Conservation (phyloP, 2,329 filamentous ascomycete species). For the Ambrosiella xylebori region DNA sequence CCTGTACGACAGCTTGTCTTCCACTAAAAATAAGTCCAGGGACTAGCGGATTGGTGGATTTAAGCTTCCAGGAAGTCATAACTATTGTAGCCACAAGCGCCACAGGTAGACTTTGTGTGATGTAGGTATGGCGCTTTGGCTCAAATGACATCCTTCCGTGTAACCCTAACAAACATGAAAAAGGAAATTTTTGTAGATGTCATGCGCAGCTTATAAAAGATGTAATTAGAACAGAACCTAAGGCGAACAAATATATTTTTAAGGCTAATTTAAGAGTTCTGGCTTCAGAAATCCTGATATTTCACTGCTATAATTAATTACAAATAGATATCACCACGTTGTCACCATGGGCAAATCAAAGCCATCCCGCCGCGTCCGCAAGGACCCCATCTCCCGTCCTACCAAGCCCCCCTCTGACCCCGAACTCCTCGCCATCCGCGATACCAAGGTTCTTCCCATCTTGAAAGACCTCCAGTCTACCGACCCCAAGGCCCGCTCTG, state of each 20-base stretch:
- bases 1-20: too few species aligned
- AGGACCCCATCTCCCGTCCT: conserved; percentile 38
- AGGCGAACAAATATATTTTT: not conserved
- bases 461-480: conserved; percentile 41
- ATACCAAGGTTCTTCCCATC: conserved; percentile 45
- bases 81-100: too few species aligned
- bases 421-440: conserved; percentile 44
- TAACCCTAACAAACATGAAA: not conserved
- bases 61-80: too few species aligned
- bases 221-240: not conserved
- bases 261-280: not conserved
- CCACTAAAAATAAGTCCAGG: too few species aligned
- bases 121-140: not conserved
- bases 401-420: conserved; percentile 46
- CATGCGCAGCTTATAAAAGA: not conserved
- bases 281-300: not conserved
- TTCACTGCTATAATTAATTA: not conserved
- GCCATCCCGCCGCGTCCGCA: conserved; percentile 31
- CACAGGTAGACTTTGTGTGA: too few species aligned
- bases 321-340: not conserved
- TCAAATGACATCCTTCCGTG: not conserved
- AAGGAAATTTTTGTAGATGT: too few species aligned
- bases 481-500: conserved; percentile 39
- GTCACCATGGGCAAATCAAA: conserved; percentile 41
- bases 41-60: too few species aligned